Evolutionary conservation across 208 protist genomes (phyloP), one percentile per base, ranked within the genome.

Genomic region (Porcisia hertigi): DNA sequence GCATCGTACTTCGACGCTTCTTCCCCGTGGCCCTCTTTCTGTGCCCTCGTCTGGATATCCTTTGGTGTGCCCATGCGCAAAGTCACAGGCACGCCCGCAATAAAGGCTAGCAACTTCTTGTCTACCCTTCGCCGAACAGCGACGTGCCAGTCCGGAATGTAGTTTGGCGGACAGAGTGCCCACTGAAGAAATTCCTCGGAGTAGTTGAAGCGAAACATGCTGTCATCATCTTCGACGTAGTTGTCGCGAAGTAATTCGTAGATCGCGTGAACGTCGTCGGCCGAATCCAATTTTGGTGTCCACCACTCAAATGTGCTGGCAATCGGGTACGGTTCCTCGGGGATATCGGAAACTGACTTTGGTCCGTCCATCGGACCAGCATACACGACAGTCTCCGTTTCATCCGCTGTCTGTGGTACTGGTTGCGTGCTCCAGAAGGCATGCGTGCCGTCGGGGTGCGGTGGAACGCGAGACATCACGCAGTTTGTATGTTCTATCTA

Each of bases 121-220:
- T 90, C 90, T 83, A 92, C 57, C 86, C 91, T 95, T 1, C 91
- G 87, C 39, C 98, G 88, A n/a, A 99, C 95, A 30, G 93, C 98
- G 20, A 99, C 86, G 83, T 99, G 98, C 99, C 99, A 99, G 16
- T 99, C 89, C 8, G 69, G 76, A 47, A 93, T 85, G 77, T 90
- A 99, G 30, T 94, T 96, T 34, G 99, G 99, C 36, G 98, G 98
- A 30, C 86, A 95, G 11, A 99, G 81, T 3, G 99, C 99, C 98
- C 98, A 99, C 36, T 83, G 87, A 8, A 99, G 83, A 80, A 99
- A 99, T 41, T 96, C 87, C 52, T 86, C 52, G n/a, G 98, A 99
- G 84, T 99, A 99, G 66, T 99, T 98, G 84, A 99, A 99, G 65
- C 99, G 97, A 86, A 99, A 99, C 95, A 99, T 99, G 80, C 91